Evolutionary conservation across 768 basidiomycete genomes (phyloP), one percentile per base, ranked within the genome.

Genomic region (Amanita inopinata): DNA sequence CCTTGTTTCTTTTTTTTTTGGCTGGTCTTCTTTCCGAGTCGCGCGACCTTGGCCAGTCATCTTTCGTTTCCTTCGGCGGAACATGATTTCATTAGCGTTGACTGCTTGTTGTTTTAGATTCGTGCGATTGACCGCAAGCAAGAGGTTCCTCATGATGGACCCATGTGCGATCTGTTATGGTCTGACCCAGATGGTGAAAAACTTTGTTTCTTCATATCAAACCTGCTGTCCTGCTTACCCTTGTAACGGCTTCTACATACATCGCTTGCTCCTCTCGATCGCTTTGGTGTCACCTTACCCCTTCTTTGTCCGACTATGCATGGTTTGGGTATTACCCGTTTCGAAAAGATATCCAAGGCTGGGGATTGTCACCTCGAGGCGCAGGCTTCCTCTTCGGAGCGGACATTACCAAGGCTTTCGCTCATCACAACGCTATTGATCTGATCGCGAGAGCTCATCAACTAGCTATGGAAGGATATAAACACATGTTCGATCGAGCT

Each of bases 81-180:
- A 28, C 37, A 14, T 24, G 23, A 17, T 19, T 38, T 10, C 18
- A 27, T 19, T 19, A 33, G 33, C 37, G 34, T 28, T 43, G 17
- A 32, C 27, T 32, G 4, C 11, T 35, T 23, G 15, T 24, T 25
- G 35, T 33, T 7, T 42, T 28, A 87, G 92, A 97, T 98, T 52
- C 84, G 94, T 38, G 73, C 81, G 27, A 94, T 98, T 53, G 93
- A 97, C 67, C 67, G 94, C 24, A 92, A 93, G 60, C 91, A 94
- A 61, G 94, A 98, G 58, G 94, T 98, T 17, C 94, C 94, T 19
- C 94, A 98, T 60, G 94, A 98, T 57, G 94, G 94, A 9, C 82
- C 92, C 5, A 97, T 98, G 94, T 98, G 94, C 56, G 94, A 98
- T 63, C 69, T 98, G 2, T 69, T 98, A n/a, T 98, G 94, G 94